Base-by-base conservation (phyloP, 495 filamentous ascomycete genomes). In the Penicillium robsamsonii region DNA sequence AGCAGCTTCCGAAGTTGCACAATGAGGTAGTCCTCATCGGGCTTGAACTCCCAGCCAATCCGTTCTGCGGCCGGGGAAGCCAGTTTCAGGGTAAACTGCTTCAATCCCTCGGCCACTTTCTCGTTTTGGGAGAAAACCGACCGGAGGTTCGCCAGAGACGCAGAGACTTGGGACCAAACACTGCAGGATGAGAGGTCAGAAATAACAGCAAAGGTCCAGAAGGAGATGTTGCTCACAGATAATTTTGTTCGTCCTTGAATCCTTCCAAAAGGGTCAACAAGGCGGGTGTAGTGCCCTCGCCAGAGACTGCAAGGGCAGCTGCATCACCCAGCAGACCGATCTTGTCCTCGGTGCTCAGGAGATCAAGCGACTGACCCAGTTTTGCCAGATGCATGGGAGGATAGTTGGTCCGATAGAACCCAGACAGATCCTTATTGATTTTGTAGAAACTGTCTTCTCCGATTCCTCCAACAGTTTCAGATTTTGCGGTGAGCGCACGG, bases 361-460 rank as follows among this genome's bases (percentile, higher is more conserved):
- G 81, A 54, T 86, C 77, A 38, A 87, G 83, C 44, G 86, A 84
- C 45, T 84, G 80, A 47, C 92, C 88, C 37, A 98, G 86, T 67
- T 90, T 86, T 17, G 79, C 82, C 33, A 98, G 81, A 18, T 92
- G 83, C 30, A 79, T 76, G 43, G 90, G 84, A 10, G 94, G 88
- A 62, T 96, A 95, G 70, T 95, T 96, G 25, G 91, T 94, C 42
- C 93, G 80, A 70, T 96, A 98, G 75, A 97, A 96, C 12, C 92
- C 94, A 47, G 85, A 87, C 49, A 93, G 87, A 50, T 92, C 82
- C 52, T 84, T 82, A 72, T 98, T 98, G 61, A 97, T 75, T 77
- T 96, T 96, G 71, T 97, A 98, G 64, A 95, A 95, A 3, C 66
- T 61, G 55, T 82, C 81, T 47, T 87, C 81, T 58, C 91, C 85